These are phyloP conservation scores for Hygrophorus pudorinus DNA, from an alignment of 768 basidiomycete species.

Conservation along the genomic window DNA sequence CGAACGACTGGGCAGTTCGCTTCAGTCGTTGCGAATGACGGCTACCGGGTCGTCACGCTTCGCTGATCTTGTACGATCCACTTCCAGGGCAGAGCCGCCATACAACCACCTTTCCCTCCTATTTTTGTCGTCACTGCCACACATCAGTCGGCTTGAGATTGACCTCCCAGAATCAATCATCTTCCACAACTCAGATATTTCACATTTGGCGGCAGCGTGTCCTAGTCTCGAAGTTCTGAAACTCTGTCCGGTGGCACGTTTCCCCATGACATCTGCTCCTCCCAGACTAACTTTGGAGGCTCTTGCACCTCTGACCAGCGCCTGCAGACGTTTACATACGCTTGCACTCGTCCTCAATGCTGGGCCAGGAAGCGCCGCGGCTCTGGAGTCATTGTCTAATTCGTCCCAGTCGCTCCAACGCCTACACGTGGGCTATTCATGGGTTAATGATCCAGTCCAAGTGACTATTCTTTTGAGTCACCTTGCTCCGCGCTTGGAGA, in stretches of 20 bases:
- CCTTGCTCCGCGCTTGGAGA: conserved; percentile 60
- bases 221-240: conserved; percentile 62
- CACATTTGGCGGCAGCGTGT: conserved; percentile 46
- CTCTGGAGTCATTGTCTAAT: conserved; percentile 33
- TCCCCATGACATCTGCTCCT: conserved; percentile 39
- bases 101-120: conserved; percentile 53
- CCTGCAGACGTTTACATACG: conserved; percentile 54
- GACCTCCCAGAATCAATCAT: conserved; percentile 72
- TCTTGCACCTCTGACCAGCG: conserved; percentile 45
- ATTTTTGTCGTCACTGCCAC: conserved; percentile 41
- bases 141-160: conserved; percentile 55
- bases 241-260: conserved; percentile 60
- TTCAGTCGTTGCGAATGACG: conserved; percentile 51
- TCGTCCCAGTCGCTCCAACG: conserved; percentile 62
- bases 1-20: conserved; percentile 47
- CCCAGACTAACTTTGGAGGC: conserved; percentile 54
- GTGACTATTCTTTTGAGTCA: conserved; percentile 68
- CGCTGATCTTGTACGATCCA: conserved; percentile 71
- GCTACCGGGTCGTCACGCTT: conserved; percentile 70
- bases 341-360: conserved; percentile 60
- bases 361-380: conserved; percentile 30
- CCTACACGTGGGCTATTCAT: conserved; percentile 69
- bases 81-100: conserved; percentile 53
- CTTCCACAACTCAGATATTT: conserved; percentile 52
- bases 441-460: conserved; percentile 58